Conservation (phyloP, 1,139 yeast species). For the Torulaspora globosa region DNA sequence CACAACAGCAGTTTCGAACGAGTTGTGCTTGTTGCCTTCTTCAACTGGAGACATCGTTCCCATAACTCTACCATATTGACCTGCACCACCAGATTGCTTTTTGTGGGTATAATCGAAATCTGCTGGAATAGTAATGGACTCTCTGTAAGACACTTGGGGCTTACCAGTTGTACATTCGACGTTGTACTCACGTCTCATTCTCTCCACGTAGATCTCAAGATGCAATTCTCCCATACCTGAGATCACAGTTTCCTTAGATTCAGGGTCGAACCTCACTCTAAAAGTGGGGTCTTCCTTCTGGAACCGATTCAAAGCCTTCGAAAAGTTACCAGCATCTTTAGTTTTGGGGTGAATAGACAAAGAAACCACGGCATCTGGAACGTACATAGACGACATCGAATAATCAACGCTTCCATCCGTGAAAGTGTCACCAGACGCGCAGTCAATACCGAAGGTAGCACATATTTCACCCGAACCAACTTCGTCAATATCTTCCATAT, state of each 20-base stretch:
- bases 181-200: conserved; percentile 96
- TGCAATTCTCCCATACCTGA: conserved; percentile 99
- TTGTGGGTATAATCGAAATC: conserved; percentile 93
- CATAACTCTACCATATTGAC: conserved; percentile 96
- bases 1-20: conserved; percentile 79
- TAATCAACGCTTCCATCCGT: conserved; percentile 74
- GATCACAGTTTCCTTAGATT: conserved; percentile 91
- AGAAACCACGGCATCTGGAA: conserved; percentile 97
- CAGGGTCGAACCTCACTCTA: conserved; percentile 84
- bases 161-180: conserved; percentile 94
- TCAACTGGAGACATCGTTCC: conserved; percentile 71
- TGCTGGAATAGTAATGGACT: conserved; percentile 70
- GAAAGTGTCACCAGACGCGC: conserved; percentile 99
- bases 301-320: conserved; percentile 94
- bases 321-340: conserved; percentile 82
- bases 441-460: conserved; percentile 98
- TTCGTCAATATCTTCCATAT: conserved; percentile 96
- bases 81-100: conserved; percentile 99
- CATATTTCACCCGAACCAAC: conserved; percentile 98
- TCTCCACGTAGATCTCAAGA: conserved; percentile 92
- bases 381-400: conserved; percentile 96
- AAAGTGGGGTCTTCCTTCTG: conserved; percentile 99
- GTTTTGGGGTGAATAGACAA: conserved; percentile 84
- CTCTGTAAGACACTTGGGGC: conserved; percentile 98
- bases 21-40: conserved; percentile 50